A percentile compares a stretch with the other conserved stretches of the same genome.
phyloP scores from a whole-genome alignment of 805 yeast species.

The Gaillardinia entomophila region DNA sequence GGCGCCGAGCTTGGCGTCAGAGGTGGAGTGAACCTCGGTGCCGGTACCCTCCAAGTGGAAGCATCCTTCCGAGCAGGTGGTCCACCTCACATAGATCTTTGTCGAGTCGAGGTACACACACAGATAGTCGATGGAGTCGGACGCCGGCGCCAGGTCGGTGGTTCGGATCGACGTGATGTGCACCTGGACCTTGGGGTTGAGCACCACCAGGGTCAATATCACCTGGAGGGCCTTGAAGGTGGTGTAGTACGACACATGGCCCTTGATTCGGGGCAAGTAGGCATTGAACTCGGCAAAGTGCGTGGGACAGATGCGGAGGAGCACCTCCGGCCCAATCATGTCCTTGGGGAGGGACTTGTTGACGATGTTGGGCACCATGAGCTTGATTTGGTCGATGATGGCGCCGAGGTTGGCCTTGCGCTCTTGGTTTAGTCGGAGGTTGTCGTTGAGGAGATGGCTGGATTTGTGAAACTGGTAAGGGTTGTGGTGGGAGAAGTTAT shows the following conservation, averaged over 20 bases:
- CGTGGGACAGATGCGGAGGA: slow-evolving; percentile 52
- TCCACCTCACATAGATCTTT: slow-evolving; percentile 51
- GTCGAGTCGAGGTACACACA: slow-evolving; percentile 38
- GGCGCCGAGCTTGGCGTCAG: slow-evolving; percentile 34
- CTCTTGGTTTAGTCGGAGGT: slow-evolving; percentile 13
- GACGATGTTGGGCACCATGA: slow-evolving; percentile 47
- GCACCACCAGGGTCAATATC: slow-evolving; percentile 48
- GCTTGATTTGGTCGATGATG: slow-evolving; percentile 42
- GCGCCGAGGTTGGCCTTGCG: slow-evolving; percentile 49
- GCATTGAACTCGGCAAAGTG: slow-evolving; percentile 39
- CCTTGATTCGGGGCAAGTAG: slow-evolving; percentile 51
- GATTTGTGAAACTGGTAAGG: no score
- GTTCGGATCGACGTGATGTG: slow-evolving; percentile 42
- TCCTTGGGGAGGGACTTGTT: slow-evolving; percentile 38
- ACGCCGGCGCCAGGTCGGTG: neutral
- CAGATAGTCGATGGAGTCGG: slow-evolving; percentile 14
- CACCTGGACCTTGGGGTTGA: slow-evolving; percentile 46
- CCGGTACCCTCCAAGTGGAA: slow-evolving; percentile 30
- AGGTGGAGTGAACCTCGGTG: slow-evolving; percentile 20
- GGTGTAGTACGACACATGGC: slow-evolving; percentile 50
- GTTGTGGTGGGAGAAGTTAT: no score
- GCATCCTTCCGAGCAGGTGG: slow-evolving; percentile 50
- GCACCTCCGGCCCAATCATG: slow-evolving; percentile 40
- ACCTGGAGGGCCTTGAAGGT: slow-evolving; percentile 53
- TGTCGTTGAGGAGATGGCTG: neutral